Evolutionary conservation across 169 alveolate species (phyloP).

Genomic region (Cryptosporidium ubiquitum): DNA sequence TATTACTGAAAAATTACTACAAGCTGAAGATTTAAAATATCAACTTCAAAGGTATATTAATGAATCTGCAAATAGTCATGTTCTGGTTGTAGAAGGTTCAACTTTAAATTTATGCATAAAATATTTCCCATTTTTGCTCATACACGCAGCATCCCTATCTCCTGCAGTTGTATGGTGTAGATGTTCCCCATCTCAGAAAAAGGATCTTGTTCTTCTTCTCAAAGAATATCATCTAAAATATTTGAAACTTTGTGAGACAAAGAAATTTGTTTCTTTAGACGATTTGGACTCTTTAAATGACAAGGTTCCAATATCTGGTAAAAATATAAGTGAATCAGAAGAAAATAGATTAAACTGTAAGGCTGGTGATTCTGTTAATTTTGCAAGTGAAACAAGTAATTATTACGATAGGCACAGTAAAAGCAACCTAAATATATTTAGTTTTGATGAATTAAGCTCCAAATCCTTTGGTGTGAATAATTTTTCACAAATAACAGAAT

Average conservation of each 20-base stretch:
- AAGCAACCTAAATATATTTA: background rate
- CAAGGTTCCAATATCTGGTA: background rate
- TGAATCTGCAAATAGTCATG: slow-evolving; percentile 33
- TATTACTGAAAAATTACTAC: background rate
- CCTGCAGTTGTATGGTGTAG: slow-evolving; percentile 96
- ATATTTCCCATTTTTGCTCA: slow-evolving; percentile 83
- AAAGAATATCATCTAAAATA: slow-evolving; percentile 57
- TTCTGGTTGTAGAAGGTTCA: slow-evolving; percentile 89
- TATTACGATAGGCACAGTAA: background rate
- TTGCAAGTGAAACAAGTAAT: slow-evolving; percentile 3
- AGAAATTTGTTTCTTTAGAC: background rate
- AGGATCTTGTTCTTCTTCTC: slow-evolving; percentile 88
- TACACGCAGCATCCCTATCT: slow-evolving; percentile 87
- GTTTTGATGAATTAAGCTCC: background rate
- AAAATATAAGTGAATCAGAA: background rate
- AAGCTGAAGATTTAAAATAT: slow-evolving; percentile 19
- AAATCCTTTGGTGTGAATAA: background rate
- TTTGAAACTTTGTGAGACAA: background rate
- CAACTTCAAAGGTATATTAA: slow-evolving; percentile 21
- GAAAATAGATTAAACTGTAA: background rate
- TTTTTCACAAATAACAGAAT: background rate
- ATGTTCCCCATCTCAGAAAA: slow-evolving; percentile 98
- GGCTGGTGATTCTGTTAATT: background rate
- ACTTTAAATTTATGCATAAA: slow-evolving; percentile 82
- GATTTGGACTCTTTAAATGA: background rate